A percentile compares a stretch with the other conserved stretches of the same genome.
Evolutionary conservation across 176 grass and related monocot genomes (phyloP).

Genomic region (Typha latifolia): DNA sequence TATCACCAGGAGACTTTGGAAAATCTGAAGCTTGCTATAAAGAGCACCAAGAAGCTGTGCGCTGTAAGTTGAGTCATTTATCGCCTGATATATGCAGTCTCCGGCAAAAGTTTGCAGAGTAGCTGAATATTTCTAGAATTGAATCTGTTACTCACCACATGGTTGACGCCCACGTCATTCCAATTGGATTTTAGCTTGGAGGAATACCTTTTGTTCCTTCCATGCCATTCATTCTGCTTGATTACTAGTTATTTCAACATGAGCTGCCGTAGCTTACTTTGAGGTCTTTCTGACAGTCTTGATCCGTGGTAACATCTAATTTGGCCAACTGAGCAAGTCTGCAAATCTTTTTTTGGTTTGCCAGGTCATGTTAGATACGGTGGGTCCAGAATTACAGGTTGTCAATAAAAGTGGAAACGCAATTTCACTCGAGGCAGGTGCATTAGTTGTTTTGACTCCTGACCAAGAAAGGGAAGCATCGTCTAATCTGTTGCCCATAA

Average conservation of each 20-base stretch:
- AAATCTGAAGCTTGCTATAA: conserved; percentile 88
- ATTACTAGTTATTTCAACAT: not conserved
- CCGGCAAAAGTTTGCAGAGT: no score
- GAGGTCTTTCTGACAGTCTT: not conserved
- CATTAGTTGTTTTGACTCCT: conserved; percentile 64
- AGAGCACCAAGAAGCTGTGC: conserved; percentile 89
- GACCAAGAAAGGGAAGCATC: conserved; percentile 58
- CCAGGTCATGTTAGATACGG: conserved; percentile 95
- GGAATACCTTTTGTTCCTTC: no score
- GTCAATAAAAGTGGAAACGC: conserved; percentile 63
- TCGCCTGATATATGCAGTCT: not conserved
- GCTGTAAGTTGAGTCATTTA: conserved; percentile 32
- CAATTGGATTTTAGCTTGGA: no score
- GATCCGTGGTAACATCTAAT: not conserved
- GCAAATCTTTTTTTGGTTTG: not conserved
- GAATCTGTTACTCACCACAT: no score
- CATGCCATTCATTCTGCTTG: no score
- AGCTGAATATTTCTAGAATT: no score
- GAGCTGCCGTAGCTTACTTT: not conserved
- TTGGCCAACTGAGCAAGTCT: not conserved
- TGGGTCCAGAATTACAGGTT: conserved; percentile 89
- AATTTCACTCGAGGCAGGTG: conserved; percentile 86
- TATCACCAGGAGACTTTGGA: conserved; percentile 97
- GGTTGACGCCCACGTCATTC: no score
- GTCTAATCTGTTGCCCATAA: conserved; percentile 77